A percentile compares a stretch with the other conserved stretches of the same genome.
Evolutionary conservation across 306 rosid species (phyloP).

Genomic region (Sesbania bispinosa): DNA sequence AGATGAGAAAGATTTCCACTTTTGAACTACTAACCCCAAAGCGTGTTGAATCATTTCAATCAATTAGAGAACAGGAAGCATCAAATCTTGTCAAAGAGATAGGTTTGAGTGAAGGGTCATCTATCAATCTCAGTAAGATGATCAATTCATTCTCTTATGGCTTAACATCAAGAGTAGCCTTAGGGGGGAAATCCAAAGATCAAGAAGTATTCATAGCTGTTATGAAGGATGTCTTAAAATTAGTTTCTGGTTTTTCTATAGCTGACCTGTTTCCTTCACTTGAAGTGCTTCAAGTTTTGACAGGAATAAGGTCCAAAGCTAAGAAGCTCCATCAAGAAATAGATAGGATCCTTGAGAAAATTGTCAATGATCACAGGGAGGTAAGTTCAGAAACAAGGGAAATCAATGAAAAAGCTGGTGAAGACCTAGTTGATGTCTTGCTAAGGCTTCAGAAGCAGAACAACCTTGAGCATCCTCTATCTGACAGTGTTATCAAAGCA

Average conservation of each 20-base stretch:
- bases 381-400: neutral
- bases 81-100: conserved; percentile 25
- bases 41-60: conserved; percentile 24
- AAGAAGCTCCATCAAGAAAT: conserved; percentile 24
- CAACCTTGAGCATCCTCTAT: conserved; percentile 28
- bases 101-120: conserved; percentile 22
- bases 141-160: conserved; percentile 13
- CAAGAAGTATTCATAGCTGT: conserved; percentile 22
- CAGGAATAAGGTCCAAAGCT: conserved; percentile 23
- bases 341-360: conserved; percentile 30
- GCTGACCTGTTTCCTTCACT: conserved; percentile 32
- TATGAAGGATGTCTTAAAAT: neutral
- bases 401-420: neutral
- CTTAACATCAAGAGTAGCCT: conserved; percentile 19
- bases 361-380: conserved; percentile 25
- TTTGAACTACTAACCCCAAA: conserved; percentile 30
- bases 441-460: conserved; percentile 27
- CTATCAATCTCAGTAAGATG: conserved; percentile 15
- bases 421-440: conserved; percentile 37
- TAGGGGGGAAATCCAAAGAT: conserved; percentile 27
- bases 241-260: conserved; percentile 22
- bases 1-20: conserved; percentile 33
- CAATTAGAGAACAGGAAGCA: conserved; percentile 11
- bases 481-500: conserved; percentile 30
- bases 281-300: conserved; percentile 18